Evolutionary conservation across 768 basidiomycete species (phyloP).

Genomic region (Mycena pura): DNA sequence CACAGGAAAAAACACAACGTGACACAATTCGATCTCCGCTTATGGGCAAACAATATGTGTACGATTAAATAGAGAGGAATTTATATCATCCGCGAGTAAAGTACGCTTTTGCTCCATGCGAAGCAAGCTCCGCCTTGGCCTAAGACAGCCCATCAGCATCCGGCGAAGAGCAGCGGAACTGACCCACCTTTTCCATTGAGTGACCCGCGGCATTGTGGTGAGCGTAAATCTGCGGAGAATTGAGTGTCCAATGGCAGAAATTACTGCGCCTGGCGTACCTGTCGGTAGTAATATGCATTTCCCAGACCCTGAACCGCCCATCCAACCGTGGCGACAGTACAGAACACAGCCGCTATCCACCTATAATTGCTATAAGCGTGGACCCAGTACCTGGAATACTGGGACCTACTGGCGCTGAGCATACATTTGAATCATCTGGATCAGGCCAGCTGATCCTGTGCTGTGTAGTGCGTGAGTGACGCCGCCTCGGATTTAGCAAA

Average conservation of each 20-base stretch:
- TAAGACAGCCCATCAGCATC: constrained; percentile 36
- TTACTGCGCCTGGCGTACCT: constrained; percentile 52
- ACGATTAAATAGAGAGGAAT: constrained; percentile 33
- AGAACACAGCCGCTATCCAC: constrained; percentile 83
- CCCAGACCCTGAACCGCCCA: constrained; percentile 89
- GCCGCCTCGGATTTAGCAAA: constrained; percentile 42
- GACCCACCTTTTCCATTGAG: constrained; percentile 79
- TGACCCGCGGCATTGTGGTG: constrained; percentile 87
- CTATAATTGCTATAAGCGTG: constrained; percentile 23
- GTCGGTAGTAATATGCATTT: constrained; percentile 79
- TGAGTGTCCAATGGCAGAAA: constrained; percentile 13
- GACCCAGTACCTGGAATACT: constrained; percentile 53
- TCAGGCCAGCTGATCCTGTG: constrained; percentile 94
- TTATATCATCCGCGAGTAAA: constrained; percentile 81
- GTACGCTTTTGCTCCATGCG: constrained; percentile 87
- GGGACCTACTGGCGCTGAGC: constrained; percentile 73
- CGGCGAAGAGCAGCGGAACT: constrained; percentile 6
- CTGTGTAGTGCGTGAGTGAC: constrained; percentile 45
- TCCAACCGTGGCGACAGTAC: constrained; percentile 80
- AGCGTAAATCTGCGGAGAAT: constrained; percentile 64
- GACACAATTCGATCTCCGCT: constrained; percentile 9
- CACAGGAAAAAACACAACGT: too few relatives aligned
- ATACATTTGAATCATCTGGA: constrained; percentile 89
- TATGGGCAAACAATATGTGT: constrained; percentile 12
- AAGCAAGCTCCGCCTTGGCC: constrained; percentile 85